Evolutionary conservation across 306 rosid genomes (phyloP).

Genomic region (Lotus japonicus): DNA sequence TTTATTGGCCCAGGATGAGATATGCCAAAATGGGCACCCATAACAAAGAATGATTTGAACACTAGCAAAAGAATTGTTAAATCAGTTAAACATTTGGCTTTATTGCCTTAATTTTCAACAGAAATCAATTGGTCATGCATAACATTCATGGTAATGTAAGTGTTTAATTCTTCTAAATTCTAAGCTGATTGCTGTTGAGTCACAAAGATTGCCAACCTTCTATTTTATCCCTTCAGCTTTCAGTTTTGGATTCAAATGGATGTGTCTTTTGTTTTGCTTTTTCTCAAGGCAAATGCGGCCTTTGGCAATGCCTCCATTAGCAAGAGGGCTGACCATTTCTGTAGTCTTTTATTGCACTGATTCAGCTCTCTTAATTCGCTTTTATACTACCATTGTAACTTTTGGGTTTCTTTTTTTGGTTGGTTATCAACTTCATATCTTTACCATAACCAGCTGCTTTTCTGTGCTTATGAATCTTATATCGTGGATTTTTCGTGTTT

Average conservation of each 20-base stretch:
- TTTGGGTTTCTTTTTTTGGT: not conserved
- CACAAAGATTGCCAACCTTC: not conserved
- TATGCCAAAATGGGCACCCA: not conserved
- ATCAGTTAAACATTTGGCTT: not conserved
- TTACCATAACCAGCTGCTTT: not conserved
- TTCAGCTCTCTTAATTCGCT: not conserved
- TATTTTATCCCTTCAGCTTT: not conserved
- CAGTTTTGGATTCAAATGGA: not conserved
- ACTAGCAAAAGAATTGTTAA: not conserved
- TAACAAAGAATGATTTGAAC: not conserved
- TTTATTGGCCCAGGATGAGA: not conserved
- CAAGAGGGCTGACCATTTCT: not conserved
- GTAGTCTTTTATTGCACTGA: not conserved
- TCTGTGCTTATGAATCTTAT: not conserved
- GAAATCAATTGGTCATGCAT: not conserved
- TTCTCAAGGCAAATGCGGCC: not conserved
- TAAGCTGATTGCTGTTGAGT: not conserved
- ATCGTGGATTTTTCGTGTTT: not conserved
- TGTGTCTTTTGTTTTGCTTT: not conserved
- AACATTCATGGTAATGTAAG: not conserved
- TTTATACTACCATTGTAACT: not conserved
- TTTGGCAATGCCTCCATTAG: not conserved
- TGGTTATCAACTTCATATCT: not conserved
- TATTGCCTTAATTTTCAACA: not conserved
- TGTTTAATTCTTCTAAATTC: not conserved